Evolutionary conservation across 805 yeast genomes (phyloP).

Genomic region (Suhomyces sp.): DNA sequence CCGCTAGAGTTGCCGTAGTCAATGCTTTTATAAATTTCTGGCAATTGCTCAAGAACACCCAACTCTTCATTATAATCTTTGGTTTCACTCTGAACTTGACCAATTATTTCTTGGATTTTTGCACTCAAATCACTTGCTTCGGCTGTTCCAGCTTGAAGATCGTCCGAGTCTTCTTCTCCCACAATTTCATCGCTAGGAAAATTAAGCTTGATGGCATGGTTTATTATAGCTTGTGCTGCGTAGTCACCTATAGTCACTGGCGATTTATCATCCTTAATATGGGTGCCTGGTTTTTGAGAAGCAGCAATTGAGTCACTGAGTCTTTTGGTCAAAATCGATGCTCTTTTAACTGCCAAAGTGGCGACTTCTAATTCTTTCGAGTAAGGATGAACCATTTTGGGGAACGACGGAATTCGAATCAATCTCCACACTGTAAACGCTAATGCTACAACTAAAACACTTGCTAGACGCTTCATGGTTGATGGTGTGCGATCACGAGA

Average conservation of each 20-base stretch:
- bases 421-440: neutral
- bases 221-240: slow-evolving; percentile 92
- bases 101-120: slow-evolving; percentile 59
- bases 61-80: slow-evolving; percentile 24
- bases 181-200: slow-evolving; percentile 86
- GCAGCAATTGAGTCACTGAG: slow-evolving; percentile 55
- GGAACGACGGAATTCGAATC: neutral
- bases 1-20: slow-evolving; percentile 81
- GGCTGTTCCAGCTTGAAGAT: slow-evolving; percentile 44
- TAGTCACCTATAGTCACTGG: slow-evolving; percentile 97
- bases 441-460: neutral
- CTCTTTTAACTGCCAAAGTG: slow-evolving; percentile 85
- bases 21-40: slow-evolving; percentile 59
- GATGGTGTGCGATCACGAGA: neutral
- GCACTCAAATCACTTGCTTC: slow-evolving; percentile 47
- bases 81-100: slow-evolving; percentile 50
- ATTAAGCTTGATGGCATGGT: slow-evolving; percentile 71
- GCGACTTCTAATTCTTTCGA: slow-evolving; percentile 75
- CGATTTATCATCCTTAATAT: slow-evolving; percentile 81
- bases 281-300: slow-evolving; percentile 49
- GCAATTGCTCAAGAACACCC: slow-evolving; percentile 43
- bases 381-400: slow-evolving; percentile 34
- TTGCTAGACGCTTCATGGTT: neutral
- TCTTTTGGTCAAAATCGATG: slow-evolving; percentile 68
- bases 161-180: slow-evolving; percentile 88